Conservation (phyloP, 164 flowering plant genomes). For the Litsea cubeba region DNA sequence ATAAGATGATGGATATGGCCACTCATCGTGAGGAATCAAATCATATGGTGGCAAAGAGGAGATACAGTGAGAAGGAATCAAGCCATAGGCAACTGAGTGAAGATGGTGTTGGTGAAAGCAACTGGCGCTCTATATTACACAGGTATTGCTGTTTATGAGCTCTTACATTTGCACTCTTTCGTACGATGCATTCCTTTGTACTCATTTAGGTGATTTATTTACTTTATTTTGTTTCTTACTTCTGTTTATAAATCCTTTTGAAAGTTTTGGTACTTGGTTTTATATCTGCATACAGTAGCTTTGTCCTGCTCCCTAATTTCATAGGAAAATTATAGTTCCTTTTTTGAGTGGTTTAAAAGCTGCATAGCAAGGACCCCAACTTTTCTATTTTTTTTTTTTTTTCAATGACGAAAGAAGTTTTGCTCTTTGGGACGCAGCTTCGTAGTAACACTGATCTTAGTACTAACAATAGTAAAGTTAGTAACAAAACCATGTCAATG, state of each 20-base stretch:
- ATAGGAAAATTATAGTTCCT: no score
- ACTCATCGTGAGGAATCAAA: slow-evolving; percentile 17
- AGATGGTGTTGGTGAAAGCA: slow-evolving; percentile 20
- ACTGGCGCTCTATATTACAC: slow-evolving; percentile 64
- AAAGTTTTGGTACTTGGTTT: no score
- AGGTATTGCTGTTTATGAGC: slow-evolving; percentile 38
- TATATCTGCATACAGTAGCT: no score
- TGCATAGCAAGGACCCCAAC: no score
- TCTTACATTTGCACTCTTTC: background rate
- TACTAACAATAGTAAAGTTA: no score
- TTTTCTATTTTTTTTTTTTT: no score
- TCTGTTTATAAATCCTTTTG: background rate
- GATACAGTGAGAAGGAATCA: slow-evolving; percentile 16
- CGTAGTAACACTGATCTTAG: no score
- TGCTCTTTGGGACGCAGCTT: no score
- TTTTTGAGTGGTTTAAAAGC: no score
- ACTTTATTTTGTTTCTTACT: background rate
- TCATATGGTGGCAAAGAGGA: slow-evolving; percentile 12
- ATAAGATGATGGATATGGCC: slow-evolving; percentile 77
- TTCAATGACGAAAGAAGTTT: no score
- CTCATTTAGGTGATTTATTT: background rate
- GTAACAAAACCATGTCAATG: no score
- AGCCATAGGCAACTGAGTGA: slow-evolving; percentile 21
- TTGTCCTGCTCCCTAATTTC: no score
- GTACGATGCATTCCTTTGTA: background rate